Base-by-base conservation (phyloP, 2,329 filamentous ascomycete species). In the Zopfia rhizophila region DNA sequence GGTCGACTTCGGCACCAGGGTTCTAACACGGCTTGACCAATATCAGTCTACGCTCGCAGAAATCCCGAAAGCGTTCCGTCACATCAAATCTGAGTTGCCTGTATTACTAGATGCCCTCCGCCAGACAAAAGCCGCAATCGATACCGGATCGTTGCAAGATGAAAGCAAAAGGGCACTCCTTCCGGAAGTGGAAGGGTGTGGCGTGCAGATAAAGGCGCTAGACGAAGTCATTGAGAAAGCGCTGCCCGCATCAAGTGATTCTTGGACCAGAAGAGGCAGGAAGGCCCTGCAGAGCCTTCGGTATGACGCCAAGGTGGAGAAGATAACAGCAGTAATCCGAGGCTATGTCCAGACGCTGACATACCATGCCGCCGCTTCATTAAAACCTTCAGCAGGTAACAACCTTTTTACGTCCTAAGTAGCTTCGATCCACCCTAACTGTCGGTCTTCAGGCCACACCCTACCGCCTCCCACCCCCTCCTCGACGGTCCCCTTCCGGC, bases 261-360 rank as follows among this genome's bases (percentile, higher is more conserved):
- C 45, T 18, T 42, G 45, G 36, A 13, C 19, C 1, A 49, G 11
- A 41, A 47, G 33, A 39, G 18, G 35, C 12, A 23, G 40, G 38
- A 57, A 55, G 18, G 51, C 56, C 14, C 7, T 53, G 5, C 10
- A 10, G 6, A 55, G 48, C 28, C 13, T 58, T 7, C 14, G 32
- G 30, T 54, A 58, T 17, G 55, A 58, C 27, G 19, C 16, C 11
- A 52, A 54, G 16, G 38, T 53, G 11, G 44, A 45, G 21, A 55
- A 28, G 32, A 53, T 50, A 19, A 25, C 22, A 8, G 31, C 22
- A 8, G 45, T 30, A 13, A 42, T 53, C 24, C 24, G 27, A n/a
- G 22, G 27, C 3, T 43, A 49, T 29, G 30, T 53, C 17, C 32
- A 36, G n/a, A 41, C 18, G 5, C 30, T 52, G 13, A 45, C 45